Base-by-base conservation (phyloP, 2,329 filamentous ascomycete species). In the Thielaviopsis punctulata region DNA sequence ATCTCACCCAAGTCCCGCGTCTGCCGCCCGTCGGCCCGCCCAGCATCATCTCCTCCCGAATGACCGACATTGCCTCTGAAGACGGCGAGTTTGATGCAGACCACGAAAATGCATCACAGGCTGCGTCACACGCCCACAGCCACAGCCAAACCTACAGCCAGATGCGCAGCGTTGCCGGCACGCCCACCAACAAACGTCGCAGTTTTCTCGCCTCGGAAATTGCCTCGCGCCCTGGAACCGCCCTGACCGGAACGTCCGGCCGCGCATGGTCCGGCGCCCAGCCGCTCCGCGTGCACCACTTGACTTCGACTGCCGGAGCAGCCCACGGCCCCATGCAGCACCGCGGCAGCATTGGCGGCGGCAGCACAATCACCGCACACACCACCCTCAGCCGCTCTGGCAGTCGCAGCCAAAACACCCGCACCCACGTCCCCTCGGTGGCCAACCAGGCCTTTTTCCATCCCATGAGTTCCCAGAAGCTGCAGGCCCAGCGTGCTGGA, bases 401-500 rank as follows among this genome's bases (percentile, higher is more conserved):
- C 2, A 55, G 53, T 15, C 50, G 41, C 10, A 49, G 49, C n/a
- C 49, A 55, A n/a, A 60, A 62, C 2, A 90, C 82, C 58, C 73
- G 83, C 45, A 88, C 82, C 63, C 92, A 98, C 71, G 88, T 94
- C 19, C 89, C 92, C 1, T 88, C 84, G 1, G 70, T 98, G 51
- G 83, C 87, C 2, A 88, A 87, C 15, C 84, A 90, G 62, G 90
- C 86, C 51, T 96, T 98, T 69, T 95, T 94, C 63, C 84, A 83
- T 21, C 92, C 92, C 39, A 94, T 98, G 87, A 96, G 89, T 68
- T 94, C 90, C 22, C 88, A 95, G 64, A 84, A 87, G 64, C 72
- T 96, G 49, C 90, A 96, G 67, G 88, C 88, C 52, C 92, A 96
- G 66, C 76, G 90, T 64, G 80, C 53, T 18, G 39, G 53, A 25